Percentiles rank a stretch among this genome's conserved stretches.
Conservation (phyloP, 2,329 filamentous ascomycete genomes). For the Claviceps maximensis region DNA sequence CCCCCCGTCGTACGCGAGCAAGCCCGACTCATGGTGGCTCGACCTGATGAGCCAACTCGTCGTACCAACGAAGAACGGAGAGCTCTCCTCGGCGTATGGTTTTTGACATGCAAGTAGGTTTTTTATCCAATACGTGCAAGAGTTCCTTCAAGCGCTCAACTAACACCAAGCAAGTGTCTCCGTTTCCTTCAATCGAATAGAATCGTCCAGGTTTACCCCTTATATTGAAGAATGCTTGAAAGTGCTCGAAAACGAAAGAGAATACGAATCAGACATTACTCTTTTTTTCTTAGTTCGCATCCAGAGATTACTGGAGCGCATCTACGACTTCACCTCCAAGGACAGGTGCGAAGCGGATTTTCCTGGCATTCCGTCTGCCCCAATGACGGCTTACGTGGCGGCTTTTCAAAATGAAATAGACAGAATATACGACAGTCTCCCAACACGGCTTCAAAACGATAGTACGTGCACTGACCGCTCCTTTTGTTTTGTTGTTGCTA, state of each 20-base stretch:
- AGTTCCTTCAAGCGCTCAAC: neutral
- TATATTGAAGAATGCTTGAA: conserved; percentile 39
- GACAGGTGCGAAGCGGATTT: conserved; percentile 22
- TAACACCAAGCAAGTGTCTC: conserved; percentile 20
- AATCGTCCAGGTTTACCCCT: conserved; percentile 35
- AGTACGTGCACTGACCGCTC: conserved; percentile 16
- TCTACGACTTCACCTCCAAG: conserved; percentile 26
- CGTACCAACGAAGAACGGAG: conserved; percentile 39
- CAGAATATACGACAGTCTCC: conserved; percentile 23
- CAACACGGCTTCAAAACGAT: conserved; percentile 22
- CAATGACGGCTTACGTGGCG: conserved; percentile 30
- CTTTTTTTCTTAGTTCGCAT: conserved; percentile 34
- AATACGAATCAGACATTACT: conserved; percentile 33
- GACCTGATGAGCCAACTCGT: conserved; percentile 22
- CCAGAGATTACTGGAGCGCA: conserved; percentile 37
- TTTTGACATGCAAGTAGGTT: conserved; percentile 37
- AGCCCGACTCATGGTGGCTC: conserved; percentile 27
- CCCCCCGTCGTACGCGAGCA: conserved; percentile 28
- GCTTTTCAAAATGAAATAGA: conserved; percentile 34
- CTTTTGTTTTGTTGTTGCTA: neutral
- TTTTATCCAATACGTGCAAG: neutral
- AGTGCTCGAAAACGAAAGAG: conserved; percentile 28
- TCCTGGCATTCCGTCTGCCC: conserved; percentile 24
- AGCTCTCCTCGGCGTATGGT: conserved; percentile 40
- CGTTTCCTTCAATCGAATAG: conserved; percentile 29